Base-by-base conservation (phyloP, 1,284 basidiomycete species). In the Entoloma clypeatum region DNA sequence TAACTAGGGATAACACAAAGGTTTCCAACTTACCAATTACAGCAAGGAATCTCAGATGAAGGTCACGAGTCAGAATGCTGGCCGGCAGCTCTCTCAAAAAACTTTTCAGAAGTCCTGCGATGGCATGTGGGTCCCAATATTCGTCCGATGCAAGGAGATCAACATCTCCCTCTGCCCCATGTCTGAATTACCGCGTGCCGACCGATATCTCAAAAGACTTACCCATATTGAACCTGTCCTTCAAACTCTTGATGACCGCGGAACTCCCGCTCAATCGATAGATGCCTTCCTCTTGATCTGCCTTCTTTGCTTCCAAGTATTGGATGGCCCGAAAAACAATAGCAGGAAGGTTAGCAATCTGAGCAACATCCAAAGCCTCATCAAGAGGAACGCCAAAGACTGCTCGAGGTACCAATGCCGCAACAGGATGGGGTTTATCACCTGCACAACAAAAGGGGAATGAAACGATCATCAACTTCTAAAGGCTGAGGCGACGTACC, bases 281-380 rank as follows among this genome's bases (percentile, higher is more conserved):
- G 51, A 99, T 96, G 25, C 95, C 95, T 66, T 99, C 95, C 59
- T 99, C 95, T 55, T 89, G 81, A 51, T 96, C 89, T 7, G 95
- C 95, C 57, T 90, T 79, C 64, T 92, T 92, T 23, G 81, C 77
- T 68, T 95, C 90, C 41, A 94, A 68, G 64, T 91, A 94, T 56
- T 92, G 81, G 53, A 95, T 92, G 54, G 88, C 92, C 41, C 95
- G 81, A 70, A 94, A 98, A 22, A 97, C 86, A 46, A 99, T 89
- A 3, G 93, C 91, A 1, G 95, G 96, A 13, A 99, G 72, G 52
- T 87, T 86, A 39, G 87, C 89, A 44, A 97, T 88, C 58, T 90
- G 79, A 4, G 90, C 87, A 23, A 96, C 79, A 3, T 89, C 85
- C 21, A 99, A 77, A 2, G 93, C 86, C 46, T 97, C 92, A 43